Base-by-base conservation (phyloP, 2,329 filamentous ascomycete species). In the Penicillium olsonii region DNA sequence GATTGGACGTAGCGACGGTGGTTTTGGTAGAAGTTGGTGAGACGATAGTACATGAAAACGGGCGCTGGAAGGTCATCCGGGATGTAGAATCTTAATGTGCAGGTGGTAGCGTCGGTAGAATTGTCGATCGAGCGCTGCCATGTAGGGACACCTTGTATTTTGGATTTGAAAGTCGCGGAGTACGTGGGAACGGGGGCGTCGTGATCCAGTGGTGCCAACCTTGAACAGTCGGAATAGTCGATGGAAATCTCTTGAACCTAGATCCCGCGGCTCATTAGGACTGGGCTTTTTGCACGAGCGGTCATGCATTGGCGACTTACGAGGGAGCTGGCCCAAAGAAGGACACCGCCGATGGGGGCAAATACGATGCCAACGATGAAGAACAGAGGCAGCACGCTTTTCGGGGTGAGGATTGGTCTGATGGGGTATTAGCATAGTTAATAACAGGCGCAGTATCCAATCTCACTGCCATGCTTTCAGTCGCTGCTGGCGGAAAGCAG, bases 1-100 rank as follows among this genome's bases (percentile, higher is more conserved):
- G 90, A 95, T 67, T 90, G 88, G 53, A 96, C 94, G 62, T 99
- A 99, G 71, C 92, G 87, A 58, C 94, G 87, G 69, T 99, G 94
- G 69, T 99, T 99, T 73, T 99, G 94, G 77, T 97, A 97, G 76
- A 99, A 99, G 75, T 97, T 96, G 50, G 90, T 92, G 55, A 99
- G 84, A 60, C 88, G 87, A 73, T 99, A 99, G 77, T 96, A 99
- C 72, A 97, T 84, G 53, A 92, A 82, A 10, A 99, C 88, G 0
- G 92, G 91, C 1, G 91, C 83, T 3, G 81, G 79, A 72, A 99
- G 86, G 50, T 84, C 77, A 62, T 92, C 86, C 1, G 90, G 90
- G 8, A 96, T 84, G 29, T 82, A 77, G 73, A 97, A 96, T 54
- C 84, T 79, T 48, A 99, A 72, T 26, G 81, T 81, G 79, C 94